phyloP scores from a whole-genome alignment of 2,329 filamentous ascomycete species.

The Fusarium sulawesiense region DNA sequence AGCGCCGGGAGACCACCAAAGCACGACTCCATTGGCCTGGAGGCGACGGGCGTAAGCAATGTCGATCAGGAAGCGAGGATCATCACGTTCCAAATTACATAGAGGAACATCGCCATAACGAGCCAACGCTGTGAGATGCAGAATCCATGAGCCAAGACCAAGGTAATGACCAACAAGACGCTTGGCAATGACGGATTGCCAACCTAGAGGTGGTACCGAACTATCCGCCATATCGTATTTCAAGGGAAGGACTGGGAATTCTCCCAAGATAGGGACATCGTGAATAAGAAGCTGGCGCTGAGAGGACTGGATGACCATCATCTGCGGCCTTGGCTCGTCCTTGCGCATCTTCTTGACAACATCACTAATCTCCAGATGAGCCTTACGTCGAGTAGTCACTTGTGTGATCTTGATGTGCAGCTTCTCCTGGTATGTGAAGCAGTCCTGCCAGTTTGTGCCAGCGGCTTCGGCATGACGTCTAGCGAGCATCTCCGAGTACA shows the following conservation, averaged over 20 bases:
- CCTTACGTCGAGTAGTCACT: slow-evolving; percentile 89
- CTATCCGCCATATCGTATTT: slow-evolving; percentile 86
- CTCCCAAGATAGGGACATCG: slow-evolving; percentile 84
- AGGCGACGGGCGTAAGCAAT: slow-evolving; percentile 91
- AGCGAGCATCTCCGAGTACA: slow-evolving; percentile 82
- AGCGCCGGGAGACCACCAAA: slow-evolving; percentile 94
- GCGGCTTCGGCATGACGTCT: slow-evolving; percentile 73
- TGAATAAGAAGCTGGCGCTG: slow-evolving; percentile 84
- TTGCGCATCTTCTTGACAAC: slow-evolving; percentile 89
- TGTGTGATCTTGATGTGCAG: slow-evolving; percentile 88
- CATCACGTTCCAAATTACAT: slow-evolving; percentile 94
- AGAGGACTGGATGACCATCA: slow-evolving; percentile 92
- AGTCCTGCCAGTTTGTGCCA: slow-evolving; percentile 79
- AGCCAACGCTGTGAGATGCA: slow-evolving; percentile 87
- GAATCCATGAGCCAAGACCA: slow-evolving; percentile 90
- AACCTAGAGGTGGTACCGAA: slow-evolving; percentile 89
- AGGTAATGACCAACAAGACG: slow-evolving; percentile 90
- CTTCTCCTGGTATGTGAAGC: slow-evolving; percentile 87
- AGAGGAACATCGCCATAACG: slow-evolving; percentile 94
- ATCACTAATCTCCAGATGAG: slow-evolving; percentile 87
- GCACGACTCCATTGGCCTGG: slow-evolving; percentile 89
- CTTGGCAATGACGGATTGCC: slow-evolving; percentile 90
- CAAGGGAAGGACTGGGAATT: slow-evolving; percentile 85
- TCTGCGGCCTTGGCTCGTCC: slow-evolving; percentile 81
- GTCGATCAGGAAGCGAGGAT: slow-evolving; percentile 94